Evolutionary conservation across 371 early-diverging fungal species (phyloP).

Genomic region (Sporodiniella umbellata): DNA sequence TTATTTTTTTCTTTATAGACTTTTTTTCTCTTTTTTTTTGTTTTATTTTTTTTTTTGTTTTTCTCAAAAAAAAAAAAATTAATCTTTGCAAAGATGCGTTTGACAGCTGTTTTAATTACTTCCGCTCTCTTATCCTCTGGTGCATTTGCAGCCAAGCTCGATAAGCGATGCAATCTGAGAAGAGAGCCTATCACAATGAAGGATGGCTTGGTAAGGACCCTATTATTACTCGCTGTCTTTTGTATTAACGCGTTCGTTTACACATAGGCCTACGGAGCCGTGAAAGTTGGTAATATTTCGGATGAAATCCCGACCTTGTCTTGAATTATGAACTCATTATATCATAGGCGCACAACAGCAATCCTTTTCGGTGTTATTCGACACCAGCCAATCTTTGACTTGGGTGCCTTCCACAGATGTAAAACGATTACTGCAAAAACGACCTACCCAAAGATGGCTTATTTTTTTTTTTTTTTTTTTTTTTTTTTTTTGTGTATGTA

Average conservation of each 20-base stretch:
- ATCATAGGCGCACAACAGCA: constrained; percentile 37
- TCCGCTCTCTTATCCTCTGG: constrained; percentile 7
- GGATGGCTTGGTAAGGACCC: constrained; percentile 37
- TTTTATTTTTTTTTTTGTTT: constrained; percentile 11
- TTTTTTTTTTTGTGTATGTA: no score
- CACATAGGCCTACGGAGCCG: constrained; percentile 17
- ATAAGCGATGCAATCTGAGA: constrained; percentile 21
- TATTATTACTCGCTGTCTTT: not conserved
- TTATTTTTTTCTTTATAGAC: not conserved
- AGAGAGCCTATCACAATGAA: constrained; percentile 33
- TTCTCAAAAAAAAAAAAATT: constrained; percentile 2
- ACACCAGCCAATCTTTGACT: constrained; percentile 37
- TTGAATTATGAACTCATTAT: not conserved
- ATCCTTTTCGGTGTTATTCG: constrained; percentile 37
- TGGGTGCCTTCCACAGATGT: constrained; percentile 45
- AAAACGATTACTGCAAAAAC: not conserved
- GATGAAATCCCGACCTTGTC: constrained; percentile 7
- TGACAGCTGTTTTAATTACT: constrained; percentile 15
- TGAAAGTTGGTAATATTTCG: constrained; percentile 27
- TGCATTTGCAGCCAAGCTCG: constrained; percentile 17
- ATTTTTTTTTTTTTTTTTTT: no score
- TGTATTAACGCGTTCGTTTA: not conserved
- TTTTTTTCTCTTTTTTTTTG: constrained; percentile 6
- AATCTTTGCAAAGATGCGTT: constrained; percentile 20
- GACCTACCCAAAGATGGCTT: not conserved